phyloP scores from a whole-genome alignment of 139 green algal genomes.

The Deuterostichococcus epilithicus region DNA sequence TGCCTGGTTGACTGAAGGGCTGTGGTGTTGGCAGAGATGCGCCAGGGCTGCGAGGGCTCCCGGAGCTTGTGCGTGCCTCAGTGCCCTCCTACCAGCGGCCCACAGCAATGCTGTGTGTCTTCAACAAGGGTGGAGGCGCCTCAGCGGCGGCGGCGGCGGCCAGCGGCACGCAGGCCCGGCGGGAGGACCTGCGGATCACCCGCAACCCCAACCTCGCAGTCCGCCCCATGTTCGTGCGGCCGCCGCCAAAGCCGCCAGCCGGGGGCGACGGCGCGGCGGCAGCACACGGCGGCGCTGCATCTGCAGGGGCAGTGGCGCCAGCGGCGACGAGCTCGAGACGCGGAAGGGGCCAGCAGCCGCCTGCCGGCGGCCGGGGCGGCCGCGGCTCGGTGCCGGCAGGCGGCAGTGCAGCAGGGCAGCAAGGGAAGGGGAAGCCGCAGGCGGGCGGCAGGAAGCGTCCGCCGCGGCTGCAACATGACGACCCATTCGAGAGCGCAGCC shows the following conservation, averaged over 20 bases:
- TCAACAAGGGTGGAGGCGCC: constrained; percentile 27
- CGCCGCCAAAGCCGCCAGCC: neutral
- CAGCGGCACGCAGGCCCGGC: neutral
- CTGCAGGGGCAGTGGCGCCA: too few relatives aligned
- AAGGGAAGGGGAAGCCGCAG: neutral
- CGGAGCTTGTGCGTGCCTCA: neutral
- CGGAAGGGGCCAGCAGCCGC: too few relatives aligned
- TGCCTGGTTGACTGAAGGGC: too few relatives aligned
- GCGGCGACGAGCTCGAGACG: too few relatives aligned
- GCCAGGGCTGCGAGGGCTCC: neutral
- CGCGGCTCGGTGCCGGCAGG: too few relatives aligned
- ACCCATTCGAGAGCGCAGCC: neutral
- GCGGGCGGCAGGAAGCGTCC: neutral
- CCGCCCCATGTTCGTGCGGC: constrained; percentile 19
- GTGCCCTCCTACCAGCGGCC: neutral
- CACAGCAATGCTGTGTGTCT: neutral
- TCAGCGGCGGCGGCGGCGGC: constrained; percentile 1
- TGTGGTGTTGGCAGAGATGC: neutral
- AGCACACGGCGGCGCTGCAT: neutral
- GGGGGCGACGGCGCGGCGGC: neutral
- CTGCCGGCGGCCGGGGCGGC: too few relatives aligned
- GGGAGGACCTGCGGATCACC: constrained; percentile 20
- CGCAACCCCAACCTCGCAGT: constrained; percentile 21
- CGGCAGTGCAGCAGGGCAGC: too few relatives aligned
- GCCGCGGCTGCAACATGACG: neutral